Evolutionary conservation across 1,139 yeast species (phyloP), one percentile per base, ranked within the genome.

Genomic region (Taiozyma onychis): DNA sequence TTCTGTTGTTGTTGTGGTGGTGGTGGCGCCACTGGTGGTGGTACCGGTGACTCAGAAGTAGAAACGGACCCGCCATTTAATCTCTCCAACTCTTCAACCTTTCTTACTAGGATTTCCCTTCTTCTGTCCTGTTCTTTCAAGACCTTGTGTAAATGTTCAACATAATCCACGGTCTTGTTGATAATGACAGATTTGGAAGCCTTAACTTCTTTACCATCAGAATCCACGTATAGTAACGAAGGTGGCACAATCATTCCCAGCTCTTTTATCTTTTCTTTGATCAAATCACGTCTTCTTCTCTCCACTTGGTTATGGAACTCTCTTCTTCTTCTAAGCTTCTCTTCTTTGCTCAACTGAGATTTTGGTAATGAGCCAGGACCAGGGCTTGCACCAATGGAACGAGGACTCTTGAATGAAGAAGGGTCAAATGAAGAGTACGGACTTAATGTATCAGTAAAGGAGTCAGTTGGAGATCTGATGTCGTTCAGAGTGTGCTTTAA

Each of bases 291-390:
- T 65, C 95, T 75, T 64, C 91, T 75, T 62, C 93, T 73, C 65
- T 86, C 95, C 6, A 86, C 95, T 1, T 90, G 93, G 63, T 86
- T 86, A 62, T 86, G 95, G 58, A 85, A 81, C 61, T 85, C 91
- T 55, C 90, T 72, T 59, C 91, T 75, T 60, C 93, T 75, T 56
- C 78, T 77, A 51, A 84, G 64, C 60, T 83, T 85, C 52, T 83
- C 88, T 54, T 85, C 93, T 61, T 83, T 82, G n/a, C 80, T 74
- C 49, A 85, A 60, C 41, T 56, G 72, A 60, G 71, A 80, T 65
- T 74, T 80, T 48, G 74, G 72, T 44, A 73, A 59, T 5, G 70
- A 67, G 21, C 32, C 43, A 6, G 54, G 53, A n/a, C 48, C 59
- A 21, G 64, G 65, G 6, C 65, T 59, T 2, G 57, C 56, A 3